Percentiles rank a stretch among this genome's conserved stretches.
These are phyloP conservation scores for Gillenia trifoliata DNA, from an alignment of 306 rosid genomes.

Conservation along the genomic window DNA sequence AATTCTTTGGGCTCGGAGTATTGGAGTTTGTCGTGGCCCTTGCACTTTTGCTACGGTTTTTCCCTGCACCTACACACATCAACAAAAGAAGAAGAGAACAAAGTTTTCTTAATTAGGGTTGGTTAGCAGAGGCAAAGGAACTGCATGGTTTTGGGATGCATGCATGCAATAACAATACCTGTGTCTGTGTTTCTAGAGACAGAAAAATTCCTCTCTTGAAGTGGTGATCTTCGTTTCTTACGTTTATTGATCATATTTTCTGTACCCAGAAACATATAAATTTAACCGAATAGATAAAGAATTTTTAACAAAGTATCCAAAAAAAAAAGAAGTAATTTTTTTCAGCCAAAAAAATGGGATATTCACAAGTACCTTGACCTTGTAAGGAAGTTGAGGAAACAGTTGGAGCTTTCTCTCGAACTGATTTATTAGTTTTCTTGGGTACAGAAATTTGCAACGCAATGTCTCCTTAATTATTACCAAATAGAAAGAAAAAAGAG, in stretches of 20 bases:
- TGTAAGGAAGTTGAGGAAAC: background rate
- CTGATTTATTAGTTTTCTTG: background rate
- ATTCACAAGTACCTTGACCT: background rate
- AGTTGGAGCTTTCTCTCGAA: background rate
- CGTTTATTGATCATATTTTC: background rate
- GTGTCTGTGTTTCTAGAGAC: slow-evolving; percentile 11
- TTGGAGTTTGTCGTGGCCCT: slow-evolving; percentile 1
- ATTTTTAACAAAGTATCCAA: background rate
- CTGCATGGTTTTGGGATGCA: background rate
- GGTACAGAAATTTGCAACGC: background rate
- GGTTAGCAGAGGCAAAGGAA: background rate
- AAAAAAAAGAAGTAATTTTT: background rate
- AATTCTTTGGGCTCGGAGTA: background rate
- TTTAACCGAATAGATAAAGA: background rate
- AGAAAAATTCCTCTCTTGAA: background rate
- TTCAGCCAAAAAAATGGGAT: background rate
- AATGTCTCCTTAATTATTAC: background rate
- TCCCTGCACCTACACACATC: slow-evolving; percentile 10
- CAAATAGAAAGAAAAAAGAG: background rate
- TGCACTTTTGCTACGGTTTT: background rate
- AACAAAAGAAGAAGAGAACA: background rate
- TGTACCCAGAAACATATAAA: slow-evolving; percentile 1
- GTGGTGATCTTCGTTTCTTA: background rate
- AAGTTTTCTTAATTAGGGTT: background rate
- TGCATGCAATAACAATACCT: background rate